Conservation (phyloP, 257 asterid species). For the Ocimum tenuiflorum region DNA sequence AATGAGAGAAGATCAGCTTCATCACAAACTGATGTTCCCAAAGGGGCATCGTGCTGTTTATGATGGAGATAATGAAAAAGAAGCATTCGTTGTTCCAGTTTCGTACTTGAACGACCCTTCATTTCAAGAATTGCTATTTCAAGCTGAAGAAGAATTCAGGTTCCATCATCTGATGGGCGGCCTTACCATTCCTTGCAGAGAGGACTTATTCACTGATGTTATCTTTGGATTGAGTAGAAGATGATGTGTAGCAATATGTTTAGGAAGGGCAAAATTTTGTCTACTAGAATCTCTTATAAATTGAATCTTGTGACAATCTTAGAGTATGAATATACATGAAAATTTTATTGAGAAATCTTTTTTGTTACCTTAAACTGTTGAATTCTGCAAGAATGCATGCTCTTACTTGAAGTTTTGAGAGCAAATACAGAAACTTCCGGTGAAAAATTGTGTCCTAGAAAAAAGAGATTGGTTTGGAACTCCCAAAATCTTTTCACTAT, state of each 20-base stretch:
- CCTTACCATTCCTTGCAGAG: slow-evolving; percentile 24
- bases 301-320: neutral
- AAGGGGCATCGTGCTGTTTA: neutral
- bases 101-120: neutral
- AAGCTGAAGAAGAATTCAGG: neutral
- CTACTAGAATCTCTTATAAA: neutral
- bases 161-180: slow-evolving; percentile 9
- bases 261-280: neutral
- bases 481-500: no score
- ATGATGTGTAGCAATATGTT: neutral
- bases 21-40: no score
- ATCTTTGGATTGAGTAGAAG: neutral
- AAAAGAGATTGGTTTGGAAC: no score
- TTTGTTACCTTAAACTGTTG: no score
- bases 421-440: no score
- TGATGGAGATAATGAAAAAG: neutral
- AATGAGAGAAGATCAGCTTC: slow-evolving; percentile 16
- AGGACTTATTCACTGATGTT: slow-evolving; percentile 18
- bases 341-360: neutral
- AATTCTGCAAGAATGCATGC: no score
- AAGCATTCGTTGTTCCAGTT: neutral
- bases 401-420: no score
- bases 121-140: neutral
- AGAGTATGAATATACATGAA: neutral
- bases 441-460: no score